These are phyloP conservation scores for Helicostylum pulchrum DNA, from an alignment of 192 early-diverging fungal genomes.

Conservation along the genomic window DNA sequence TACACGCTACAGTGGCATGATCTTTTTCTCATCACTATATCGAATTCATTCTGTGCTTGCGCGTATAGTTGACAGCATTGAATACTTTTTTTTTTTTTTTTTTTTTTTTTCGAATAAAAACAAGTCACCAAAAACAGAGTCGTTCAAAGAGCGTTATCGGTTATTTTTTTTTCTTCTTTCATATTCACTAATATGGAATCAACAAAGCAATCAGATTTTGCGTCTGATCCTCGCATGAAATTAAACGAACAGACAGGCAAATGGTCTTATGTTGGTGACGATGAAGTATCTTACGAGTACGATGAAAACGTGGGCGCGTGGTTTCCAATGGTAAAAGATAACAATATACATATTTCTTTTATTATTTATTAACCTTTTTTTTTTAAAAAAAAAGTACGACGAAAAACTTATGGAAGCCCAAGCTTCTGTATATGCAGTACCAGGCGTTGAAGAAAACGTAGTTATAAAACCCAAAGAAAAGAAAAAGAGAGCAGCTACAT, in stretches of 20 bases:
- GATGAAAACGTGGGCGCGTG: constrained; percentile 77
- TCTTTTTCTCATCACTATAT: too few relatives aligned
- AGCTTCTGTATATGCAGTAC: constrained; percentile 62
- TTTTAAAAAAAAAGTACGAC: constrained; percentile 47
- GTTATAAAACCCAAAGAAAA: constrained; percentile 20
- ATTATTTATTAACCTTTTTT: background rate
- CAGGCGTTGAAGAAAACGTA: constrained; percentile 56
- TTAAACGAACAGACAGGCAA: constrained; percentile 70
- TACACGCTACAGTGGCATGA: too few relatives aligned
- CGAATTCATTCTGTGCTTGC: too few relatives aligned
- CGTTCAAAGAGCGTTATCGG: too few relatives aligned
- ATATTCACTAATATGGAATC: background rate
- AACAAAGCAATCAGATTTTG: constrained; percentile 37
- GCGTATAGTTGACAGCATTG: too few relatives aligned
- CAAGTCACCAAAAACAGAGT: background rate
- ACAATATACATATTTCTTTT: constrained; percentile 22
- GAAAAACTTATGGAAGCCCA: constrained; percentile 61
- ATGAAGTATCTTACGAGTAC: constrained; percentile 82
- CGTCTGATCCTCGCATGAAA: constrained; percentile 54
- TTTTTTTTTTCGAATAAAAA: too few relatives aligned
- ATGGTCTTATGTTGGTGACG: constrained; percentile 76
- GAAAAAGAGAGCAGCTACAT: constrained; percentile 53
- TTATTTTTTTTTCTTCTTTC: background rate
- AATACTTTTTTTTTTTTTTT: too few relatives aligned
- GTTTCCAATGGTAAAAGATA: constrained; percentile 83